Conservation (phyloP, 2,329 filamentous ascomycete species). For the Biscogniauxia sp. region DNA sequence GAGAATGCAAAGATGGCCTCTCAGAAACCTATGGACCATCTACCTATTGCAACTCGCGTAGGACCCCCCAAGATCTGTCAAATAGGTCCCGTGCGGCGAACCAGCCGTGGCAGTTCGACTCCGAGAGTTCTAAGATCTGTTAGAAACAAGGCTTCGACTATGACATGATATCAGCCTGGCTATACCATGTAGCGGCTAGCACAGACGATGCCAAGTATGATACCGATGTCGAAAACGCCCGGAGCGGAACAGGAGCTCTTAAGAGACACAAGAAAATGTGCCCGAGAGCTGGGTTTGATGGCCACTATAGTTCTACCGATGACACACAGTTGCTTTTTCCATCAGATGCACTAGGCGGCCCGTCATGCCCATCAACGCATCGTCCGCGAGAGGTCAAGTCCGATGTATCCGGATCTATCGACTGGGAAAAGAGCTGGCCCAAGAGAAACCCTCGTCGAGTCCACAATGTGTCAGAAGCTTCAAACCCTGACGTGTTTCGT, state of each 20-base stretch:
- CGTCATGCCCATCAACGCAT: conserved; percentile 12
- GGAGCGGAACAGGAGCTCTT: not conserved
- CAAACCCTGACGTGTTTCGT: conserved; percentile 8
- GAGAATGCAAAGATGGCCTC: conserved; percentile 20
- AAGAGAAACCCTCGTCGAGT: conserved; percentile 25
- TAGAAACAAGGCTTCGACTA: conserved; percentile 10
- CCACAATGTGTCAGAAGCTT: conserved; percentile 29
- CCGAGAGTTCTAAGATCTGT: conserved; percentile 7
- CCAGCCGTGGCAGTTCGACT: conserved; percentile 15
- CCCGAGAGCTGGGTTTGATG: conserved; percentile 24
- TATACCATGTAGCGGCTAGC: conserved; percentile 9
- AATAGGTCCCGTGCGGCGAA: conserved; percentile 13
- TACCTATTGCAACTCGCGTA: conserved; percentile 10
- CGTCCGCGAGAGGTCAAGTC: conserved; percentile 14
- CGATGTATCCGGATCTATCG: conserved; percentile 21
- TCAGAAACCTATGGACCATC: conserved; percentile 8
- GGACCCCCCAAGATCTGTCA: conserved; percentile 15
- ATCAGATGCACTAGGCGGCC: conserved; percentile 11
- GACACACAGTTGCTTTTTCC: conserved; percentile 15
- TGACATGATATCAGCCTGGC: conserved; percentile 17
- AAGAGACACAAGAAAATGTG: conserved; percentile 9
- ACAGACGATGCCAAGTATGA: not conserved
- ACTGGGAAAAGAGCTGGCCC: conserved; percentile 27
- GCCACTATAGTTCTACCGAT: conserved; percentile 23
- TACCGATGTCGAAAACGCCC: not conserved